These are phyloP conservation scores for Neurospora intermedia DNA, from an alignment of 495 filamentous ascomycete species.

Conservation along the genomic window DNA sequence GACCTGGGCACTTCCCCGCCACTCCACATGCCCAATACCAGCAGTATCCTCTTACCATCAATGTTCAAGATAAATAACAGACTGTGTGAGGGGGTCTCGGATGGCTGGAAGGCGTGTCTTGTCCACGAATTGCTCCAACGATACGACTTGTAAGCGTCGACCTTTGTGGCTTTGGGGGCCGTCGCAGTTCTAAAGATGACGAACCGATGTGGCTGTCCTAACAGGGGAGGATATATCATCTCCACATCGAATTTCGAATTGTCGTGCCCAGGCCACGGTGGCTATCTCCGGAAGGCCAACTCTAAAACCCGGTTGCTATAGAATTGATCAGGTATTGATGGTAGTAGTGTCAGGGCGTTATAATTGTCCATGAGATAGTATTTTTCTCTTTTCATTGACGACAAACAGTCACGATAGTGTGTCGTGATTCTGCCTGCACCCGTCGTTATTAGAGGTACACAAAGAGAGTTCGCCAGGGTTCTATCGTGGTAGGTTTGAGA, in stretches of 20 bases:
- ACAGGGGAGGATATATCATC: background rate
- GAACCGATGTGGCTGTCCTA: background rate
- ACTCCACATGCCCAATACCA: background rate
- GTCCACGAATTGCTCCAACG: too few species aligned
- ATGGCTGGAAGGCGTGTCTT: too few species aligned
- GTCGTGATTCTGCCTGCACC: too few species aligned
- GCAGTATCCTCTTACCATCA: background rate
- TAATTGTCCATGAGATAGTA: background rate
- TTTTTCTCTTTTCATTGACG: background rate
- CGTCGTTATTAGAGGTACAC: background rate
- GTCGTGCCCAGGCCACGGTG: background rate
- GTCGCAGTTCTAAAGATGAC: background rate
- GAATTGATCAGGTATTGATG: background rate
- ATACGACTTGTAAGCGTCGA: too few species aligned
- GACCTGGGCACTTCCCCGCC: too few species aligned
- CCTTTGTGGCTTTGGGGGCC: too few species aligned
- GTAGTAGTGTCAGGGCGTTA: background rate
- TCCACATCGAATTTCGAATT: background rate
- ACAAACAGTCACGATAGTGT: too few species aligned
- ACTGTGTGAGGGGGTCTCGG: too few species aligned
- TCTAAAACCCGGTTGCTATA: background rate
- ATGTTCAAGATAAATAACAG: background rate
- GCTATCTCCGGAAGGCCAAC: background rate
- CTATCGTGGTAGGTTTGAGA: background rate
- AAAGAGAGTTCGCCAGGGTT: background rate